Percentiles rank a stretch among this genome's conserved stretches.
Evolutionary conservation across 768 basidiomycete species (phyloP).

Genomic region (Trametes sanguinea): DNA sequence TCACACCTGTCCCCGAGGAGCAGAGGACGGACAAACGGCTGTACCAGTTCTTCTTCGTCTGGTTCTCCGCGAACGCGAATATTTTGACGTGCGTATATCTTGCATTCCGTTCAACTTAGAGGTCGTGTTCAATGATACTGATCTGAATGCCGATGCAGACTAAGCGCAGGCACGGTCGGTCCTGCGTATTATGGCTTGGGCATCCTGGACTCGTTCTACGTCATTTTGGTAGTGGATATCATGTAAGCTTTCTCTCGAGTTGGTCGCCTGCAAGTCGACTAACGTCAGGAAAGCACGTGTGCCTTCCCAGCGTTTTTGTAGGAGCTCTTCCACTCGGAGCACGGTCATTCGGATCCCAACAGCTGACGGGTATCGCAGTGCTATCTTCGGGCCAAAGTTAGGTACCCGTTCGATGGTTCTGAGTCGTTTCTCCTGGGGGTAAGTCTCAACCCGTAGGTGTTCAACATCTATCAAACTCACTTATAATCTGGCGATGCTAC

Average conservation of each 20-base stretch:
- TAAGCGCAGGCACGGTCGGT: constrained; percentile 52
- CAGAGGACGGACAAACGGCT: constrained; percentile 57
- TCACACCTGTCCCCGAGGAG: constrained; percentile 51
- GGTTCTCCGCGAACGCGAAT: constrained; percentile 73
- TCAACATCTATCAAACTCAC: neutral
- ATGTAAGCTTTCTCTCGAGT: constrained; percentile 32
- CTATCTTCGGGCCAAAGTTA: constrained; percentile 53
- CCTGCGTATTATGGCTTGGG: constrained; percentile 51
- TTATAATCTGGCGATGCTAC: neutral
- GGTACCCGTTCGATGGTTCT: constrained; percentile 60
- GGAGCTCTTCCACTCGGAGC: constrained; percentile 7
- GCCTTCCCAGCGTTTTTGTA: constrained; percentile 42
- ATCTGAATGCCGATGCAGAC: constrained; percentile 28
- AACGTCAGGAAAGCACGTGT: constrained; percentile 31
- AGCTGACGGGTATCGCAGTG: constrained; percentile 31
- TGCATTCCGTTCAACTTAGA: neutral
- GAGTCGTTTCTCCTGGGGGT: constrained; percentile 55
- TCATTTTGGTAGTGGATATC: constrained; percentile 47
- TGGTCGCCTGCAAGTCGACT: constrained; percentile 1
- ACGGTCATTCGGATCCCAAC: too few relatives aligned
- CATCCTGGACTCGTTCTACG: constrained; percentile 44
- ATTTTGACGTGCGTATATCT: constrained; percentile 49
- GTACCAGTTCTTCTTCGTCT: constrained; percentile 68
- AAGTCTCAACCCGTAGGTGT: neutral
- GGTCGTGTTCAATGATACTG: neutral